Evolutionary conservation across 495 filamentous ascomycete species (phyloP), one percentile per base, ranked within the genome.

Genomic region (Penicillium egyptiacum): DNA sequence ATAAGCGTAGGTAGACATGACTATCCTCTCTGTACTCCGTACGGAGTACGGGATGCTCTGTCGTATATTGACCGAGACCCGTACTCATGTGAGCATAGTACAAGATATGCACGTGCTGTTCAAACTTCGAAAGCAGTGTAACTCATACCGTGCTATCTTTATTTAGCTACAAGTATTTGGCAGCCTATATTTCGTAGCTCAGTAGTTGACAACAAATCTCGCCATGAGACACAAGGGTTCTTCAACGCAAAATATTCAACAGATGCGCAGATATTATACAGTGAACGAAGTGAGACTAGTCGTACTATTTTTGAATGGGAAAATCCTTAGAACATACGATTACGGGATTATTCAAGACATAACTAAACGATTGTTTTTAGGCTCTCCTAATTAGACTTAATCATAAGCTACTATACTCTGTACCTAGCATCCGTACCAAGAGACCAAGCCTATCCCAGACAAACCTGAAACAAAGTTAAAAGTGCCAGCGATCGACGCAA

Each of bases 401-500:
- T 37, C 33, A 6, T 16, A 37, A 37, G 31, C 31, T 12, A 33
- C 33, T 37, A 37, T 37, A 37, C 3, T 4, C 23, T 4, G 23
- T 25, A 25, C 23, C 23, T 28, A 28, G 4, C 30, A 31, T 31
- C 30, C 30, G n/a, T 25, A 37, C 20, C 30, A 28, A 28, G 20
- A 41, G 30, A 28, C 42, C 40, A 43, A 54, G 35, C 37, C 37
- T 19, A 47, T 55, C 22, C 22, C 53, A 55, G 53, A 55, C 53
- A 55, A 25, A 37, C 31, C 22, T 55, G 31, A 55, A 55, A 55
- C 53, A 55, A 47, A 46, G 42, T 39, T 26, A 45, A 45, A 45
- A 45, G 37, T 35, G 22, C 33, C 31, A 28, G 41, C 31, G 53
- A 40, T 55, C 52, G 52, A 46, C 52, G n/a, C 22, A 28, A 26